phyloP scores from a whole-genome alignment of 1,284 basidiomycete species.

The Stereum hirsutum region DNA sequence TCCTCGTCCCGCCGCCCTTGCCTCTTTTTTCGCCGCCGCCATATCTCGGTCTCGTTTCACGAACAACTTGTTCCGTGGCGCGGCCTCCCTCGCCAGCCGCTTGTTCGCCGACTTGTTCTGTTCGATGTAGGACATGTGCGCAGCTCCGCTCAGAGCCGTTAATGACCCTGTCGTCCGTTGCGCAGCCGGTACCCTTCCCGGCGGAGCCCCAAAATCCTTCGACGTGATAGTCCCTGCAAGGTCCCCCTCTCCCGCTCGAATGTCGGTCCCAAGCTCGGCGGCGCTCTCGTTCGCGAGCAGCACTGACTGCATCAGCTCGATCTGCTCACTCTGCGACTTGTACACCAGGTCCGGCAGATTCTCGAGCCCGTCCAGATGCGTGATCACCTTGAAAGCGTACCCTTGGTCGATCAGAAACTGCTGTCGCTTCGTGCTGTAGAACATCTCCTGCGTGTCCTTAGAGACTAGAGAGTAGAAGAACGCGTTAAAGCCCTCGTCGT shows the following conservation, averaged over 20 bases:
- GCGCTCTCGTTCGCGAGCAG: slow-evolving; percentile 88
- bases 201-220: slow-evolving; percentile 59
- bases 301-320: slow-evolving; percentile 89
- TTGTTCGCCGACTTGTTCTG: slow-evolving; percentile 89
- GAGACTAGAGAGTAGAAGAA: slow-evolving; percentile 99
- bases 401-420: slow-evolving; percentile 99
- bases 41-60: slow-evolving; percentile 70
- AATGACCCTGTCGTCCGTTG: slow-evolving; percentile 83
- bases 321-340: slow-evolving; percentile 86
- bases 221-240: slow-evolving; percentile 72
- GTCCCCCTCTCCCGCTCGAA: slow-evolving; percentile 70
- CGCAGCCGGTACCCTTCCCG: slow-evolving; percentile 53
- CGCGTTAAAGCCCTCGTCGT: slow-evolving; percentile 99
- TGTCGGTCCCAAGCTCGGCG: slow-evolving; percentile 82
- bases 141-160: slow-evolving; percentile 78
- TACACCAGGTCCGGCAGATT: slow-evolving; percentile 87
- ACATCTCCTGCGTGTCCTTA: slow-evolving; percentile 99
- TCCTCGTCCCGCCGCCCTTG: slow-evolving; percentile 14
- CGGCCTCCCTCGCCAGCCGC: slow-evolving; percentile 63
- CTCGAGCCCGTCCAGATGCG: slow-evolving; percentile 90
- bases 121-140: slow-evolving; percentile 87
- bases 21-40: slow-evolving; percentile 48
- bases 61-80: slow-evolving; percentile 72
- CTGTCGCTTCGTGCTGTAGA: slow-evolving; percentile 97
- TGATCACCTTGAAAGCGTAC: slow-evolving; percentile 99